These are phyloP conservation scores for Colletotrichum endophyticum DNA, from an alignment of 2,329 filamentous ascomycete species.

Conservation along the genomic window DNA sequence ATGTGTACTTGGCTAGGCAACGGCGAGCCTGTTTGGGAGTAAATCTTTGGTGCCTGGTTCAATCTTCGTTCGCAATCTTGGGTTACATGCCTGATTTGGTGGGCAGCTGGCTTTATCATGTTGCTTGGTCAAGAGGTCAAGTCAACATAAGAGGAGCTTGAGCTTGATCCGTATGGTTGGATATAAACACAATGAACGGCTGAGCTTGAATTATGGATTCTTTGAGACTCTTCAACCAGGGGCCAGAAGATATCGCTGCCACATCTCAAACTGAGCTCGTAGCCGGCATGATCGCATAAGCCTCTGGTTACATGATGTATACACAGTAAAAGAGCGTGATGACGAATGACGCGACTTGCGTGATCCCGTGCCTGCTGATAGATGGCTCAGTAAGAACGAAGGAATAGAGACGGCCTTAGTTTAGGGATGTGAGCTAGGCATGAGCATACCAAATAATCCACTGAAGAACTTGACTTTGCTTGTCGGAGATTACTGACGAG, in stretches of 20 bases:
- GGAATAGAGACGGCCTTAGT: background rate
- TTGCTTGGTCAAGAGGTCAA: too few species aligned
- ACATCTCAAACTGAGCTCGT: background rate
- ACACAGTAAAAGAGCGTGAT: fast-evolving
- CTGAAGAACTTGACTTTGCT: background rate
- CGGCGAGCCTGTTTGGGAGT: background rate
- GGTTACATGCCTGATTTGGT: background rate
- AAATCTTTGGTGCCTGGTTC: background rate
- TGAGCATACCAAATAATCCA: too few species aligned
- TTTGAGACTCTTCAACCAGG: background rate
- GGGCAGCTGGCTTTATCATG: too few species aligned
- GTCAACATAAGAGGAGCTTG: background rate
- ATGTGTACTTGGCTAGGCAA: fast-evolving
- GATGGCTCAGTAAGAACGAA: background rate
- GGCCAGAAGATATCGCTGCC: background rate
- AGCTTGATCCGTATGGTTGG: background rate
- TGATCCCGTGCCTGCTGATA: too few species aligned
- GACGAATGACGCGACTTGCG: background rate
- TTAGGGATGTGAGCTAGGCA: background rate
- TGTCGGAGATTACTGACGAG: background rate
- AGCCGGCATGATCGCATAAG: too few species aligned
- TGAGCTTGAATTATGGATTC: background rate
- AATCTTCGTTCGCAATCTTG: background rate
- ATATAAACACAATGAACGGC: background rate
- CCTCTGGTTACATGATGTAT: background rate